Evolutionary conservation across 257 asterid genomes (phyloP).

Genomic region (Gentiana straminea): DNA sequence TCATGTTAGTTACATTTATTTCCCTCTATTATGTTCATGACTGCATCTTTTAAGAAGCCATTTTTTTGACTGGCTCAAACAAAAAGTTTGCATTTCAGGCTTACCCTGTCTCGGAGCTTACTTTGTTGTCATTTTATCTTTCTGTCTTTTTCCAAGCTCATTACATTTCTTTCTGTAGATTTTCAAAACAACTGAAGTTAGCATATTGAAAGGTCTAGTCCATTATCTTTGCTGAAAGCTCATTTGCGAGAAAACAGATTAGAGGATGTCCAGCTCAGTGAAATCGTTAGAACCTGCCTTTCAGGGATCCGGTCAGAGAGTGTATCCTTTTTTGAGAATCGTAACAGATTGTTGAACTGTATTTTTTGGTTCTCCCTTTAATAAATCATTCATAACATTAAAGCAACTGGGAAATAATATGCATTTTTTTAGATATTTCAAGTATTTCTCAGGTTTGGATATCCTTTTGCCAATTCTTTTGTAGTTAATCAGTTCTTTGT

Average conservation of each 20-base stretch:
- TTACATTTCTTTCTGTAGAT: conserved; percentile 15
- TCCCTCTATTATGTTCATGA: no score
- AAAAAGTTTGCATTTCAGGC: not conserved
- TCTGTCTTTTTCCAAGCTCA: not conserved
- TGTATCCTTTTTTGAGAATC: conserved; percentile 50
- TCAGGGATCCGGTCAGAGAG: conserved; percentile 77
- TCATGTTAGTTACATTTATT: no score
- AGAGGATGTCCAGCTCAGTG: conserved; percentile 47
- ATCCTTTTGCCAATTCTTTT: conserved; percentile 1
- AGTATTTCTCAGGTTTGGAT: not conserved
- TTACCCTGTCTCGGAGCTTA: not conserved
- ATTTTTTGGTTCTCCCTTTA: not conserved
- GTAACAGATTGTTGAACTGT: conserved; percentile 1
- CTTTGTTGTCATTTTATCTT: not conserved
- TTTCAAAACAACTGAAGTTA: conserved; percentile 10
- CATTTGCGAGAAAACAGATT: conserved; percentile 13
- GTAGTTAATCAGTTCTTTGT: conserved; percentile 1
- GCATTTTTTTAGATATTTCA: not conserved
- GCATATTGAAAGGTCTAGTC: conserved; percentile 17
- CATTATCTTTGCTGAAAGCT: conserved; percentile 10
- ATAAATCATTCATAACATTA: not conserved
- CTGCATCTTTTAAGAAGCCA: no score
- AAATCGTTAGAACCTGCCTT: conserved; percentile 84
- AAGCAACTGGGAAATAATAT: not conserved
- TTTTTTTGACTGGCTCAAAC: no score